Conservation (phyloP, 208 protist species). For the Trichomonas vaginalis region DNA sequence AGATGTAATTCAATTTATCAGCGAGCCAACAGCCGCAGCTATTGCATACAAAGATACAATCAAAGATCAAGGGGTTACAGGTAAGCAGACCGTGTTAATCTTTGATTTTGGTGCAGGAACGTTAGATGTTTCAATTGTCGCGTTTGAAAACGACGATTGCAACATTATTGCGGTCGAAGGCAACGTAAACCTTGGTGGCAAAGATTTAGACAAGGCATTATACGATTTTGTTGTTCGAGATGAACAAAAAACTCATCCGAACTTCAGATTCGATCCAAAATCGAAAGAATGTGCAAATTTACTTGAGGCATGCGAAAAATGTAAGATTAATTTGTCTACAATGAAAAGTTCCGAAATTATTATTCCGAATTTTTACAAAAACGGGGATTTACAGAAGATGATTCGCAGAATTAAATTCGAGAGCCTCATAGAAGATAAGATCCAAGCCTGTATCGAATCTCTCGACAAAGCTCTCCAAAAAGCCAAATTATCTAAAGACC, state of each 20-base stretch:
- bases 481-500: neutral
- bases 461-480: neutral
- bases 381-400: neutral
- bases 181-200: neutral
- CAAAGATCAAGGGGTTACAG: slow-evolving; percentile 22
- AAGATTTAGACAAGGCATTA: slow-evolving; percentile 28
- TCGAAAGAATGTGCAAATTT: neutral
- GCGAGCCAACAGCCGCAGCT: slow-evolving; percentile 97
- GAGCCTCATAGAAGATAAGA: neutral
- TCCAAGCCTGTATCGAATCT: neutral
- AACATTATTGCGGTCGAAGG: neutral
- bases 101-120: neutral
- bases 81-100: neutral
- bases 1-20: slow-evolving; percentile 96
- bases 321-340: neutral
- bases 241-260: neutral
- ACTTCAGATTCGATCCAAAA: neutral
- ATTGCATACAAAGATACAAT: slow-evolving; percentile 90
- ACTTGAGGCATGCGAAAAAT: neutral
- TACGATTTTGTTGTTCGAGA: neutral
- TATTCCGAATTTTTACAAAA: neutral
- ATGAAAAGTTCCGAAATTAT: neutral
- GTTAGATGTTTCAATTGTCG: neutral
- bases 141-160: neutral
- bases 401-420: neutral